These are phyloP conservation scores for Phylloporus arenicola DNA, from an alignment of 768 basidiomycete genomes.

Conservation along the genomic window DNA sequence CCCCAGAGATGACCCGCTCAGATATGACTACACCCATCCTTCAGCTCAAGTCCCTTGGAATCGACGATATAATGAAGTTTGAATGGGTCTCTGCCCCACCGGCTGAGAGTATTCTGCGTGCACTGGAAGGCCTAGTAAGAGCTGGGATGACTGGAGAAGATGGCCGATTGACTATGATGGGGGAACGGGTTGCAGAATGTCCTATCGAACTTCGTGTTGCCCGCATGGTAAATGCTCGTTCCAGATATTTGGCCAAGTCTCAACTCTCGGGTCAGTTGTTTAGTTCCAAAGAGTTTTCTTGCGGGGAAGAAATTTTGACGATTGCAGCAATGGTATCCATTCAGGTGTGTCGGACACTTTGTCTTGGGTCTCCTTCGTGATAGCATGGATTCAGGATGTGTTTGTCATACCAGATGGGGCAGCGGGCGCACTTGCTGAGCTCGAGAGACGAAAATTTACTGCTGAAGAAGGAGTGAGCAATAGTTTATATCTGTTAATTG, in stretches of 20 bases:
- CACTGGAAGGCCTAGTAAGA: slow-evolving; percentile 75
- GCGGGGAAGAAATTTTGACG: slow-evolving; percentile 92
- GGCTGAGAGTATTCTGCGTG: slow-evolving; percentile 76
- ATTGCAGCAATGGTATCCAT: slow-evolving; percentile 95
- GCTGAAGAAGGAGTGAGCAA: slow-evolving; percentile 89
- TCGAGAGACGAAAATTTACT: slow-evolving; percentile 93
- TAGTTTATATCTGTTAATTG: background rate
- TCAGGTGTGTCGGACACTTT: slow-evolving; percentile 48
- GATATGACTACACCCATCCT: slow-evolving; percentile 90
- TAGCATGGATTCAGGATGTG: slow-evolving; percentile 54
- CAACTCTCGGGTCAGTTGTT: slow-evolving; percentile 55
- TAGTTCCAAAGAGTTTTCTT: slow-evolving; percentile 75
- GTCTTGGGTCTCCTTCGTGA: background rate
- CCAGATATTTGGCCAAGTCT: background rate
- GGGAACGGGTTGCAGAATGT: slow-evolving; percentile 87
- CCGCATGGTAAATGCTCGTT: slow-evolving; percentile 65
- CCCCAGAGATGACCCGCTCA: slow-evolving; percentile 86
- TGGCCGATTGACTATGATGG: slow-evolving; percentile 69
- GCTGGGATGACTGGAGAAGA: slow-evolving; percentile 83
- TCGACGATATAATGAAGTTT: slow-evolving; percentile 93
- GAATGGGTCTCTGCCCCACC: slow-evolving; percentile 93
- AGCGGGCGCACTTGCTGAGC: slow-evolving; percentile 78
- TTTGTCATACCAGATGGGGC: slow-evolving; percentile 87
- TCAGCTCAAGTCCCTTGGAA: slow-evolving; percentile 90
- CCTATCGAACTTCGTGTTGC: slow-evolving; percentile 91